phyloP scores from a whole-genome alignment of 31 red algal genomes.

The Porphyra umbilicalis region DNA sequence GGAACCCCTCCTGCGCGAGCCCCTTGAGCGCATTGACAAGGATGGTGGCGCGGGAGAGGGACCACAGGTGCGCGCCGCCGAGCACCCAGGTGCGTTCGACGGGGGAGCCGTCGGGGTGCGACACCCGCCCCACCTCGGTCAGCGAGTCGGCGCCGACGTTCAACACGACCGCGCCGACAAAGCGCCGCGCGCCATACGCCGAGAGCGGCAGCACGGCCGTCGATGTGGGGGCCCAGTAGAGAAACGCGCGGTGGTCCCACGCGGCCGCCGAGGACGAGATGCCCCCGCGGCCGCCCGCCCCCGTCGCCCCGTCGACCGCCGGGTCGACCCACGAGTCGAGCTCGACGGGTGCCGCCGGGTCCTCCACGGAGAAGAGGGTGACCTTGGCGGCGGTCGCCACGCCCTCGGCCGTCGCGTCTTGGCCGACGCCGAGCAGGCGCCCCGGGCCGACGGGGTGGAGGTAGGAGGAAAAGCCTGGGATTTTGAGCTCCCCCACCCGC shows the following conservation, averaged over 20 bases:
- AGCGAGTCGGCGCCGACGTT: constrained; percentile 17
- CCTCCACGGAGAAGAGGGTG: constrained; percentile 47
- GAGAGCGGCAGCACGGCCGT: constrained; percentile 43
- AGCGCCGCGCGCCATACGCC: not conserved
- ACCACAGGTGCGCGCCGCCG: constrained; percentile 38
- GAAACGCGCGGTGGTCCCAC: constrained; percentile 63
- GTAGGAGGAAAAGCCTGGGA: constrained; percentile 52
- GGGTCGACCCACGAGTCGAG: constrained; percentile 32
- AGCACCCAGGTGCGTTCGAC: constrained; percentile 33
- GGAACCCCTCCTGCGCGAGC: not conserved
- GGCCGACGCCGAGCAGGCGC: constrained; percentile 51
- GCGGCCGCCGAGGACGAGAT: constrained; percentile 7
- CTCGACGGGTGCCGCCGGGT: constrained; percentile 33
- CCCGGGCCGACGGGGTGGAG: constrained; percentile 37
- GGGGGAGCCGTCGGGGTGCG: not conserved
- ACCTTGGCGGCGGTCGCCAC: constrained; percentile 35
- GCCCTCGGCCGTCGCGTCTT: constrained; percentile 27
- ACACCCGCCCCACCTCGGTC: constrained; percentile 1
- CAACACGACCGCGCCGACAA: constrained; percentile 28
- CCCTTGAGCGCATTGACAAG: constrained; percentile 34
- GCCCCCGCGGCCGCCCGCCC: not conserved
- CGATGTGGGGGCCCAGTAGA: constrained; percentile 29
- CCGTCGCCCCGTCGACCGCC: not conserved
- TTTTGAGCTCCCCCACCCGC: constrained; percentile 52
- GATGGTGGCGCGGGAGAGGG: constrained; percentile 21